Evolutionary conservation across 768 basidiomycete species (phyloP).

Genomic region (Mycena galericulata): DNA sequence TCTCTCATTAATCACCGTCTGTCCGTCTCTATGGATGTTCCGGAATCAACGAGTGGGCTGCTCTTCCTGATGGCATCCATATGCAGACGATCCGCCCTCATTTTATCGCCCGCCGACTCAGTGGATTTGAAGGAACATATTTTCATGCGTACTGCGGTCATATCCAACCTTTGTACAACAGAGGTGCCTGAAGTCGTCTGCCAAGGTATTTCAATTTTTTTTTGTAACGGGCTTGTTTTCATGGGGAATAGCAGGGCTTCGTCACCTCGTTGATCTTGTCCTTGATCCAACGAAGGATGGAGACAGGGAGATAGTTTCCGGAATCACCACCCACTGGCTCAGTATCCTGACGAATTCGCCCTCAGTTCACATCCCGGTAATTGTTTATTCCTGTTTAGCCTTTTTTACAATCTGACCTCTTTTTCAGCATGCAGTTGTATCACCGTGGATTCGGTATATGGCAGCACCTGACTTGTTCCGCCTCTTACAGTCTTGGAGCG

Average conservation of each 20-base stretch:
- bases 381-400: background rate
- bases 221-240: background rate
- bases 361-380: conserved; percentile 22
- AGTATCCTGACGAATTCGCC: conserved; percentile 31
- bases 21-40: conserved; percentile 30
- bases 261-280: conserved; percentile 50
- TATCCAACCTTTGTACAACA: conserved; percentile 52
- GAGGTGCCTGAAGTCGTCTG: conserved; percentile 40
- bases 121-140: conserved; percentile 53
- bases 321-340: conserved; percentile 59
- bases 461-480: conserved; percentile 52
- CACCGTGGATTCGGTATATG: conserved; percentile 71
- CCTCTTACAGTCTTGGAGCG: conserved; percentile 55
- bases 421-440: conserved; percentile 41
- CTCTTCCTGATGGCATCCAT: conserved; percentile 56
- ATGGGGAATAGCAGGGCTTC: conserved; percentile 52
- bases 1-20: conserved; percentile 54
- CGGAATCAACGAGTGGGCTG: conserved; percentile 44
- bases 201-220: conserved; percentile 47
- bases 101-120: conserved; percentile 46
- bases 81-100: conserved; percentile 40
- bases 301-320: conserved; percentile 56
- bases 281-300: conserved; percentile 49
- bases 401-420: background rate
- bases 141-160: conserved; percentile 47